Base-by-base conservation (phyloP, 345 rosid species). In the Raphanus raphanistrum region DNA sequence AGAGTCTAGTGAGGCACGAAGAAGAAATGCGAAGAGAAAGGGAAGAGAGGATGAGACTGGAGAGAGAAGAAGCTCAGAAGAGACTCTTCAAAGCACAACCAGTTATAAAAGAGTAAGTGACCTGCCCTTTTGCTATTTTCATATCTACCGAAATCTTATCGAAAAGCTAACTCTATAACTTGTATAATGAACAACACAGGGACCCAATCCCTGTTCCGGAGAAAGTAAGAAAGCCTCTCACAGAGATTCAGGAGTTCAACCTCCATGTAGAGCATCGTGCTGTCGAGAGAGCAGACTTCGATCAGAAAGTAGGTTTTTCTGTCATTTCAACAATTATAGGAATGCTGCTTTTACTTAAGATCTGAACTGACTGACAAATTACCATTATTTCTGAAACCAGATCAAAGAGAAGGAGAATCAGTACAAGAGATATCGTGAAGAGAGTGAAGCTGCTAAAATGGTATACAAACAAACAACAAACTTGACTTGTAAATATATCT, bases 381-480 rank as follows among this genome's bases (percentile, higher is more conserved):
- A 15, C 36, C 25, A 31, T 38, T 77, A 7, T 72, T 3, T 27
- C 35, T 67, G 71, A n/a, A 62, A 70, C 21, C 89, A 93, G 99
- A 84, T 96, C 58, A 96, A 89, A 83, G 97, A 93, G 85, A 96
- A 96, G 74, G 99, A 91, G 79, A 76, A 76, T 70, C 65, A 85
- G 72, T 93, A 91, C 71, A 96, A 96, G 83, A 87, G 99, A 86
- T 89, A 89, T 79, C 85, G 99, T 80, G 98, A 96, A 76, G 99
- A 96, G 81, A 93, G 85, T 65, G 98, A 96, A 78, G 85, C 93
- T 63, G 93, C 88, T 10, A 87, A 76, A 69, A 91, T 90, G 97
- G 99, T 92, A 89, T 41, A 54, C 68, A 72, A 26, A 48, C 50
- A 9, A 1, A 10, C 28, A 12, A 12, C 55, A 16, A 13, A n/a